These are phyloP conservation scores for Rhizodiscina lignyota DNA, from an alignment of 495 filamentous ascomycete genomes.

Conservation along the genomic window DNA sequence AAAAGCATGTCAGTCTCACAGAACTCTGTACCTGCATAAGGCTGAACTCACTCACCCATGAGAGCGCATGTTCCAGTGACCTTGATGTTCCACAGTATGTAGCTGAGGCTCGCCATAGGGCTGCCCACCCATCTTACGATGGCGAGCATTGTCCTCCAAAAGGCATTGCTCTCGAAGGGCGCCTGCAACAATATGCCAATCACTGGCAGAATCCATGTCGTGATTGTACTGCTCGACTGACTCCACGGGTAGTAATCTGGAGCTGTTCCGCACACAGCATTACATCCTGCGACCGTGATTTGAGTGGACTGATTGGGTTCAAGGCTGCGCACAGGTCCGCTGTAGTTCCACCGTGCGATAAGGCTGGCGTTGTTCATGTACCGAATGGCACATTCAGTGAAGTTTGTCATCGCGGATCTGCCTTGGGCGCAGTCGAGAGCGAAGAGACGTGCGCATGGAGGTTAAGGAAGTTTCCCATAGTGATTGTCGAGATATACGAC, in stretches of 20 bases:
- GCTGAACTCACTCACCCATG: conserved; percentile 9
- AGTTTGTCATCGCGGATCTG: conserved; percentile 3
- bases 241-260: conserved; percentile 19
- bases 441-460: conserved; percentile 2
- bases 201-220: conserved; percentile 29
- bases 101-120: conserved; percentile 23
- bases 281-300: conserved; percentile 15
- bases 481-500: too few species aligned
- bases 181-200: conserved; percentile 28
- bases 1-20: neutral
- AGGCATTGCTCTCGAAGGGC: conserved; percentile 29
- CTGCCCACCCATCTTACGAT: conserved; percentile 23
- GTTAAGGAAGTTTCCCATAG: too few species aligned
- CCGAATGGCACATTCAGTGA: conserved; percentile 9
- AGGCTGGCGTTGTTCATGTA: conserved; percentile 5
- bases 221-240: conserved; percentile 21
- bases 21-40: neutral
- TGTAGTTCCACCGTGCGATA: conserved; percentile 6
- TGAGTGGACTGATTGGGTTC: conserved; percentile 8
- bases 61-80: conserved; percentile 29
- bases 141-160: conserved; percentile 20
- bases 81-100: conserved; percentile 31
- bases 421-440: neutral
- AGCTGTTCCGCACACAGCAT: conserved; percentile 16
- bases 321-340: conserved; percentile 9